Percentiles rank a stretch among this genome's conserved stretches.
Evolutionary conservation across 208 protist species (phyloP).

Genomic region (Leptomonas seymouri): DNA sequence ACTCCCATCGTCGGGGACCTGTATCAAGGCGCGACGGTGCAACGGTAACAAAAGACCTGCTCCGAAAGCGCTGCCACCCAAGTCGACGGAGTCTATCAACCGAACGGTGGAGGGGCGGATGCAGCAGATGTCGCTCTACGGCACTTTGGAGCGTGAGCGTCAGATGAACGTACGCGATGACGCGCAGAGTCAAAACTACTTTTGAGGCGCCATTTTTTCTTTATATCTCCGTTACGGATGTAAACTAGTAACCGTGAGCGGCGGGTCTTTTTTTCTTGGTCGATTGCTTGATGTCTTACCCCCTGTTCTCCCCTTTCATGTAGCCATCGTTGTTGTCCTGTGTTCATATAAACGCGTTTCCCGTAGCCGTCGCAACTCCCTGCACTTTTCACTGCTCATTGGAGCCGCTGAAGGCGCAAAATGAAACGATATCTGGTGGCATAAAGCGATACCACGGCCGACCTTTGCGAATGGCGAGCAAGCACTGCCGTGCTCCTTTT

Average conservation of each 20-base stretch:
- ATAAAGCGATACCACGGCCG: no score
- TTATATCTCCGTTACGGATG: background rate
- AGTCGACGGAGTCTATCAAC: conserved; percentile 47
- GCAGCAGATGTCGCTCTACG: conserved; percentile 51
- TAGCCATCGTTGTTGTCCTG: no score
- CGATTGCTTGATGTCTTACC: no score
- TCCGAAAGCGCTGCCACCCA: conserved; percentile 56
- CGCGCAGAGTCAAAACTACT: conserved; percentile 38
- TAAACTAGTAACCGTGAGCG: background rate
- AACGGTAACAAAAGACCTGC: conserved; percentile 47
- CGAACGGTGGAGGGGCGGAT: conserved; percentile 70
- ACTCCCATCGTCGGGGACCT: conserved; percentile 40
- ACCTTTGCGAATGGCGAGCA: no score
- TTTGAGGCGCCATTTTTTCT: conserved; percentile 28
- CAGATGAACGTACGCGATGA: conserved; percentile 72
- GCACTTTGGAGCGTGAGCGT: conserved; percentile 48
- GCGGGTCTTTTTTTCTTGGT: no score
- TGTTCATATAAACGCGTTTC: no score
- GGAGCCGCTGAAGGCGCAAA: no score
- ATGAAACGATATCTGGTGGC: no score
- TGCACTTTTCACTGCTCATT: no score
- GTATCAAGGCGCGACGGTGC: conserved; percentile 45
- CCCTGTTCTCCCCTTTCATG: no score
- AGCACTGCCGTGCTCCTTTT: no score
- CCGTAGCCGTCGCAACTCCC: no score